Evolutionary conservation across 176 grass and related monocot genomes (phyloP).

Genomic region (Neostapfia colusana): DNA sequence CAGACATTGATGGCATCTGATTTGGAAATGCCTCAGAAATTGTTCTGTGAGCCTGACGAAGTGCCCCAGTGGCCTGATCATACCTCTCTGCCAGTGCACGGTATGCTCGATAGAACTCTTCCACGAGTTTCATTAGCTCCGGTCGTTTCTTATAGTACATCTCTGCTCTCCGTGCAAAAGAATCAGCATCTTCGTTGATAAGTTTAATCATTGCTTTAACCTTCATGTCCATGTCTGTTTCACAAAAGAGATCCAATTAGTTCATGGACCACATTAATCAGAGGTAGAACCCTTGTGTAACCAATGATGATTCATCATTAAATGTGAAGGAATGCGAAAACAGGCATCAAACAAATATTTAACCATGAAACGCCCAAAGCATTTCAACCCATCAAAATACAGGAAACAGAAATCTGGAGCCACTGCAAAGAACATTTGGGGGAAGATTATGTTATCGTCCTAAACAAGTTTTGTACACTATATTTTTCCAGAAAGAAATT

Average conservation of each 20-base stretch:
- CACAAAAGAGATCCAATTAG: constrained; percentile 43
- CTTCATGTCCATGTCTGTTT: constrained; percentile 85
- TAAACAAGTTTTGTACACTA: background rate
- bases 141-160: constrained; percentile 99
- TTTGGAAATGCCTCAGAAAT: constrained; percentile 93
- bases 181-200: constrained; percentile 95
- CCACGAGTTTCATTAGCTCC: constrained; percentile 87
- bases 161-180: constrained; percentile 91
- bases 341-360: background rate
- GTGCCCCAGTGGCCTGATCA: constrained; percentile 67
- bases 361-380: background rate
- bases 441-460: background rate
- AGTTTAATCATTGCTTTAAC: constrained; percentile 96
- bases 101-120: constrained; percentile 91
- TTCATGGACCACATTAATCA: constrained; percentile 22
- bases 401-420: background rate
- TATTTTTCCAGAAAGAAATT: background rate
- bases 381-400: constrained; percentile 21
- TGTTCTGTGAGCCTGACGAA: constrained; percentile 77
- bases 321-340: background rate
- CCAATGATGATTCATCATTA: constrained; percentile 1
- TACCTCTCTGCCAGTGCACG: constrained; percentile 86
- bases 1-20: constrained; percentile 62
- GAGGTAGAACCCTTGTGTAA: background rate
- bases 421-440: background rate